Evolutionary conservation across 805 yeast species (phyloP).

Genomic region (Metschnikowia orientalis): DNA sequence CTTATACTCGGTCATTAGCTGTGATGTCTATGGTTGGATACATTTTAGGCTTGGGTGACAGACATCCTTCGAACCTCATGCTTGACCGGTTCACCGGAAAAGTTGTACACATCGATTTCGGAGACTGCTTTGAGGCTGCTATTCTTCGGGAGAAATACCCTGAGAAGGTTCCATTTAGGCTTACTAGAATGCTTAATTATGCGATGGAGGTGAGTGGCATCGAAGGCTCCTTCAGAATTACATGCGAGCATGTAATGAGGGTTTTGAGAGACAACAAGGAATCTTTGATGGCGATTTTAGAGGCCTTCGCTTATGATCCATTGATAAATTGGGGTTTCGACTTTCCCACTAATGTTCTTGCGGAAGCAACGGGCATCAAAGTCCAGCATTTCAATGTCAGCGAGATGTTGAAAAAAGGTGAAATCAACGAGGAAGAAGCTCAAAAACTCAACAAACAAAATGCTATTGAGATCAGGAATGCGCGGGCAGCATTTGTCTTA

Average conservation of each 20-base stretch:
- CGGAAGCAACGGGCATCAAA: slow-evolving; percentile 67
- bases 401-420: slow-evolving; percentile 65
- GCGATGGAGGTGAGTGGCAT: slow-evolving; percentile 99
- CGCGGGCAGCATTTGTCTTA: slow-evolving; percentile 86
- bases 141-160: slow-evolving; percentile 95
- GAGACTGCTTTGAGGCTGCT: slow-evolving; percentile 99
- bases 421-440: slow-evolving; percentile 75
- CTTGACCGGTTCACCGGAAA: slow-evolving; percentile 91
- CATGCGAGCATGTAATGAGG: slow-evolving; percentile 96
- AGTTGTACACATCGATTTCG: slow-evolving; percentile 95
- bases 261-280: slow-evolving; percentile 91
- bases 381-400: slow-evolving; percentile 66
- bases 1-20: slow-evolving; percentile 92
- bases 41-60: slow-evolving; percentile 92
- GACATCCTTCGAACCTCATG: slow-evolving; percentile 97
- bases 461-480: slow-evolving; percentile 70
- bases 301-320: slow-evolving; percentile 98
- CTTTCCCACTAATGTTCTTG: slow-evolving; percentile 74
- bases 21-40: slow-evolving; percentile 99
- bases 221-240: slow-evolving; percentile 94
- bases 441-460: slow-evolving; percentile 65
- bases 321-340: slow-evolving; percentile 98
- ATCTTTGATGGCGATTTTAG: slow-evolving; percentile 94
- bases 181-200: slow-evolving; percentile 93
- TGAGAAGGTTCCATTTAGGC: slow-evolving; percentile 94